These are phyloP conservation scores for Mayamaea pseudoterrestris DNA, from an alignment of 108 stramenopile species.

Conservation along the genomic window DNA sequence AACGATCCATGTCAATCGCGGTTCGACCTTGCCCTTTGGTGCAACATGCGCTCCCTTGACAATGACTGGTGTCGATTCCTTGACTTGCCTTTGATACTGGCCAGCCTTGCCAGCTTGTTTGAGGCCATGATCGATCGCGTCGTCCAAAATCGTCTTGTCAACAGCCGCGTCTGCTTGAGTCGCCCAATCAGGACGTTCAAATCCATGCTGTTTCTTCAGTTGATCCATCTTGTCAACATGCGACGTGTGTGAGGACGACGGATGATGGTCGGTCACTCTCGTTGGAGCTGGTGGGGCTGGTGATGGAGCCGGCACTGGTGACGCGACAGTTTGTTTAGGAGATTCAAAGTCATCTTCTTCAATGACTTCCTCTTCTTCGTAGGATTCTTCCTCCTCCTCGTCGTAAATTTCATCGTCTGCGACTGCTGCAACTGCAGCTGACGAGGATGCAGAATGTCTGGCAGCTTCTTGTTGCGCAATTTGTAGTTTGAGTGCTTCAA, in stretches of 20 bases:
- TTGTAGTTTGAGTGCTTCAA: neutral
- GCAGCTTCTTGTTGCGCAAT: neutral
- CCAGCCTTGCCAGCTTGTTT: neutral
- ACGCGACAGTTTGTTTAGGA: neutral
- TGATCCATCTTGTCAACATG: neutral
- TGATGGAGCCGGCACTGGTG: neutral
- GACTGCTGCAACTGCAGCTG: neutral
- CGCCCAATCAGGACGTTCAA: neutral
- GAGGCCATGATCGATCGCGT: neutral
- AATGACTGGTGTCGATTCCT: neutral
- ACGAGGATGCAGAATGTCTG: neutral
- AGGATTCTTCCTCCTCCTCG: neutral
- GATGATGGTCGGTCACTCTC: neutral
- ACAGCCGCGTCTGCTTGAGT: neutral
- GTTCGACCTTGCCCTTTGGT: neutral
- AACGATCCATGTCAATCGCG: constrained; percentile 1
- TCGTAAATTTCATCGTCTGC: neutral
- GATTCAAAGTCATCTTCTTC: neutral
- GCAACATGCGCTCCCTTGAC: neutral
- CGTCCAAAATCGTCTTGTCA: neutral
- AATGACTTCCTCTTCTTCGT: constrained; percentile 3
- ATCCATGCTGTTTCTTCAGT: neutral
- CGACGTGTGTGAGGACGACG: neutral
- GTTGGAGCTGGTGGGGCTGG: neutral
- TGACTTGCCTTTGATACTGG: neutral